phyloP scores from a whole-genome alignment of 345 rosid species.

The Pistacia integerrima region DNA sequence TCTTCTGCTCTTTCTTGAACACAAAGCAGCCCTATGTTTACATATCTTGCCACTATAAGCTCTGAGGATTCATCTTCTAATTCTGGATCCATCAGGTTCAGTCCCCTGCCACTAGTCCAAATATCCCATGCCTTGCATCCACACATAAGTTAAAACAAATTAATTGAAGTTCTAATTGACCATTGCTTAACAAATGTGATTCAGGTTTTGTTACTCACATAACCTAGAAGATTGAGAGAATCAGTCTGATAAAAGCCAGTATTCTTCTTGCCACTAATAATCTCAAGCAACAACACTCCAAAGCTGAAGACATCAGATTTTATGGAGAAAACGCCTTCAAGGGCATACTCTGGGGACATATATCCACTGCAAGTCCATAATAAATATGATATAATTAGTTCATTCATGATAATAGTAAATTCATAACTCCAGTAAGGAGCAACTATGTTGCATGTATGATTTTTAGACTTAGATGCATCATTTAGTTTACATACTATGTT shows the following conservation, averaged over 20 bases:
- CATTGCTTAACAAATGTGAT: not conserved
- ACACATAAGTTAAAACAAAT: not conserved
- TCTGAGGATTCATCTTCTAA: not conserved
- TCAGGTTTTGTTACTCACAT: slow-evolving; percentile 5
- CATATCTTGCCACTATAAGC: slow-evolving; percentile 12
- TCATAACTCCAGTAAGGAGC: not conserved
- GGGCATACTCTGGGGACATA: slow-evolving; percentile 41
- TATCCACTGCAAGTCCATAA: slow-evolving; percentile 33
- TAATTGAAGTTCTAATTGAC: slow-evolving; percentile 12
- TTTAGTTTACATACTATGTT: slow-evolving; percentile 16
- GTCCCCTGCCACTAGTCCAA: slow-evolving; percentile 24
- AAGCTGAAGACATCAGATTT: slow-evolving; percentile 16
- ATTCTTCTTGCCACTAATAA: slow-evolving; percentile 49
- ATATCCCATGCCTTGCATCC: slow-evolving; percentile 36
- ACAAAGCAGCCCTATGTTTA: slow-evolving; percentile 33
- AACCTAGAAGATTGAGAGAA: slow-evolving; percentile 26
- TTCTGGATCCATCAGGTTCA: slow-evolving; percentile 20
- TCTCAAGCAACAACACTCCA: slow-evolving; percentile 10
- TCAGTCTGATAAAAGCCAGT: slow-evolving; percentile 40
- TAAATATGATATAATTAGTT: not conserved
- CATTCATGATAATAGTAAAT: not conserved
- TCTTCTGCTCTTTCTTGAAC: slow-evolving; percentile 35
- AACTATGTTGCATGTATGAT: no score
- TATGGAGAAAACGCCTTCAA: not conserved
- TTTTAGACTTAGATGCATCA: not conserved